A percentile compares a stretch with the other conserved stretches of the same genome.
Conservation (phyloP, 768 basidiomycete species). For the Mycena vulgaris region DNA sequence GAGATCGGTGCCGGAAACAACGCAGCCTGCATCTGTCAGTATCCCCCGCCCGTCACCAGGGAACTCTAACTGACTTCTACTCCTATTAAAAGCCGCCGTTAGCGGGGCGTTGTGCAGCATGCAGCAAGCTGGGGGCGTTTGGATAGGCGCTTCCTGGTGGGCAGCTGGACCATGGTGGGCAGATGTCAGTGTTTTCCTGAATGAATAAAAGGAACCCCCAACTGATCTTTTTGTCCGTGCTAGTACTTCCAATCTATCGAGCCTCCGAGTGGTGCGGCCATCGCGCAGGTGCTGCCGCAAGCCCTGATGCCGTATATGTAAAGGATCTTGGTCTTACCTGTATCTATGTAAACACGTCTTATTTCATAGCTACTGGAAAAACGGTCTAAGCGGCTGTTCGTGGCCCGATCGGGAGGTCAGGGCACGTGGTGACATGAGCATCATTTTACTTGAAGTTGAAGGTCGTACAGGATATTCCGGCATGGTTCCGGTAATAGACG, state of each 20-base stretch:
- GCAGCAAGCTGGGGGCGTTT: constrained; percentile 72
- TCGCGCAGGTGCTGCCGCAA: constrained; percentile 69
- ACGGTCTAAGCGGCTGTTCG: too few species aligned
- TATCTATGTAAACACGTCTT: too few species aligned
- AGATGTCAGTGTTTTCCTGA: constrained; percentile 57
- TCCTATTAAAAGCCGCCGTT: constrained; percentile 57
- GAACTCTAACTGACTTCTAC: constrained; percentile 43
- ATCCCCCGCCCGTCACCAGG: neutral
- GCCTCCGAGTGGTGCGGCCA: constrained; percentile 70
- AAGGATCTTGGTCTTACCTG: neutral
- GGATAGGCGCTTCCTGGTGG: constrained; percentile 72
- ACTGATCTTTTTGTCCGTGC: constrained; percentile 1
- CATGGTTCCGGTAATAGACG: too few species aligned
- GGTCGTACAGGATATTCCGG: too few species aligned
- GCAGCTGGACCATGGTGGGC: constrained; percentile 78
- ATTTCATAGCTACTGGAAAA: too few species aligned
- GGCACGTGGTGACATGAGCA: too few species aligned
- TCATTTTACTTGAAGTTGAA: too few species aligned
- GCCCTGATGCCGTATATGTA: constrained; percentile 70
- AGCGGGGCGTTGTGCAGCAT: constrained; percentile 71
- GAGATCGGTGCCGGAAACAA: constrained; percentile 72
- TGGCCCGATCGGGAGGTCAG: neutral
- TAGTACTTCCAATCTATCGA: constrained; percentile 76
- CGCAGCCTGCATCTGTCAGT: constrained; percentile 35
- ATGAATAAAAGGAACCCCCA: neutral